These are phyloP conservation scores for Lepraria neglecta DNA, from an alignment of 495 filamentous ascomycete genomes.

Conservation along the genomic window DNA sequence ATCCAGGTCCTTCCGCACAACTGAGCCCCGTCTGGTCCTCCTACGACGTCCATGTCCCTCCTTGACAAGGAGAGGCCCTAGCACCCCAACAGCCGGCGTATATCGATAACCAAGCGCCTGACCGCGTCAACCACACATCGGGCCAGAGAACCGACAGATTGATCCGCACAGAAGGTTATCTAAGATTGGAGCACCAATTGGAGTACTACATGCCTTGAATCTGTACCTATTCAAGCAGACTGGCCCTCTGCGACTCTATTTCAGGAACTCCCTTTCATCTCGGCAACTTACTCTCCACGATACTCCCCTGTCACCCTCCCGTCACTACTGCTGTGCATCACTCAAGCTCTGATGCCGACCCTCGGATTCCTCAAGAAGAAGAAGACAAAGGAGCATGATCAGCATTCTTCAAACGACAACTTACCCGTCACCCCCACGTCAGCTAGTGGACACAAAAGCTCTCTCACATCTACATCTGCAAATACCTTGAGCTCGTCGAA, in stretches of 20 bases:
- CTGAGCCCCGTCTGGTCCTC: constrained; percentile 2
- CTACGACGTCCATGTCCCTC: constrained; percentile 10
- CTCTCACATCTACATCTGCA: constrained; percentile 37
- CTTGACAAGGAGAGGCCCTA: constrained; percentile 20
- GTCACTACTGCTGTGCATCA: constrained; percentile 7
- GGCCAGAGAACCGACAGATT: constrained; percentile 12
- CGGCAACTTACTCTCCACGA: constrained; percentile 14
- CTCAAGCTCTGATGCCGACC: constrained; percentile 28
- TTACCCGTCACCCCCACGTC: constrained; percentile 41
- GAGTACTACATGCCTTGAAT: constrained; percentile 16
- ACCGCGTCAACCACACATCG: constrained; percentile 7
- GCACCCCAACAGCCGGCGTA: constrained; percentile 17
- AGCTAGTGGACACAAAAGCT: constrained; percentile 31
- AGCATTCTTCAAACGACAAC: constrained; percentile 52
- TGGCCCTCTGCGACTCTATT: constrained; percentile 7
- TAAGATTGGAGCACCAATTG: constrained; percentile 20
- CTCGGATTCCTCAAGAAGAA: constrained; percentile 90
- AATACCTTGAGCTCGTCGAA: constrained; percentile 32
- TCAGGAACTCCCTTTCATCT: constrained; percentile 16
- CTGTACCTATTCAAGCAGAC: constrained; percentile 16
- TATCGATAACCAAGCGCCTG: constrained; percentile 18
- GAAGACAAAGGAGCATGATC: constrained; percentile 75
- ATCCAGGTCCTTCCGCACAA: not conserved
- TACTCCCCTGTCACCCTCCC: constrained; percentile 10
- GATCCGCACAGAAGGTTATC: constrained; percentile 16